Evolutionary conservation across 73 alveolate species (phyloP).

Genomic region (Paramecium sonneborni): DNA sequence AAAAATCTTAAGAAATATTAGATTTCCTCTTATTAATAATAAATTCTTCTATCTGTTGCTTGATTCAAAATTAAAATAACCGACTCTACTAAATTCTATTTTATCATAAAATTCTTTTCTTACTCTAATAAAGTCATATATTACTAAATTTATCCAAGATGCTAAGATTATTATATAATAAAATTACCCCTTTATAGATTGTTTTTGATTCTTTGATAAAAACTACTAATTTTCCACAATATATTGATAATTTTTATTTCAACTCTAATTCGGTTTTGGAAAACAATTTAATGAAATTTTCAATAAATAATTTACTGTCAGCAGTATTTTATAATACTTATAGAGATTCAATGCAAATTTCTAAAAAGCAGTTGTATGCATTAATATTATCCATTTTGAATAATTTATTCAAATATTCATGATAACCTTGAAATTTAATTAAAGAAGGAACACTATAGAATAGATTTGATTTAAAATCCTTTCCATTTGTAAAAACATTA

Average conservation of each 20-base stretch:
- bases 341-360: not conserved
- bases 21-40: not conserved
- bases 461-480: constrained; percentile 38
- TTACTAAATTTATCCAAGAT: not conserved
- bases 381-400: constrained; percentile 6
- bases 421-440: not conserved
- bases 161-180: not conserved
- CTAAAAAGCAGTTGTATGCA: not conserved
- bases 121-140: not conserved
- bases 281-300: not conserved
- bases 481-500: not conserved
- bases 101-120: constrained; percentile 12
- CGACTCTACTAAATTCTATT: not conserved
- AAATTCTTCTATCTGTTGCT: not conserved
- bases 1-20: not conserved
- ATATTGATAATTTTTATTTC: not conserved
- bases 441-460: not conserved
- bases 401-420: not conserved
- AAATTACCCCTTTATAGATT: not conserved
- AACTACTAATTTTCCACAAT: not conserved
- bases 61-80: not conserved
- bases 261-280: not conserved
- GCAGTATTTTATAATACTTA: not conserved
- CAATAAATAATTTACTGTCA: not conserved
- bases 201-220: not conserved